These are phyloP conservation scores for Aphanoascus verrucosus DNA, from an alignment of 2,329 filamentous ascomycete species.

Conservation along the genomic window DNA sequence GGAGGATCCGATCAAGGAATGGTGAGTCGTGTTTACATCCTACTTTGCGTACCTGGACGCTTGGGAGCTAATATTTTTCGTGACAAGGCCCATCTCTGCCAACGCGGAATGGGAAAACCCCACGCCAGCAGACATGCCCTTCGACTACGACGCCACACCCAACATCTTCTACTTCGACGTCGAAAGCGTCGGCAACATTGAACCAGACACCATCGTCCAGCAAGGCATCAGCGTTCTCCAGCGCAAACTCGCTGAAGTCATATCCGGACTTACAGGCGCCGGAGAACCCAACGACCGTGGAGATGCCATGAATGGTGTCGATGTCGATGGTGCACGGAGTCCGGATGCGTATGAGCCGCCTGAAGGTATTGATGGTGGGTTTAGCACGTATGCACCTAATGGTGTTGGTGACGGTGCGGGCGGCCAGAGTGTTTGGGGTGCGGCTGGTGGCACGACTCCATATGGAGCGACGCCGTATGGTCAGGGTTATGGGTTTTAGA, in stretches of 20 bases:
- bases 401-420: constrained; percentile 14
- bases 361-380: constrained; percentile 34
- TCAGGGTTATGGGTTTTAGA: constrained; percentile 28
- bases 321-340: constrained; percentile 38
- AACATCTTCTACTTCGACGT: constrained; percentile 86
- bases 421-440: constrained; percentile 54
- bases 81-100: constrained; percentile 30
- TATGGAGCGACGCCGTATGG: constrained; percentile 55
- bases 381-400: constrained; percentile 30
- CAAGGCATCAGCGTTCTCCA: constrained; percentile 82
- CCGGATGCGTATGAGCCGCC: constrained; percentile 41
- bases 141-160: constrained; percentile 82
- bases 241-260: constrained; percentile 73
- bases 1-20: constrained; percentile 68
- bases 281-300: constrained; percentile 45
- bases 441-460: constrained; percentile 42
- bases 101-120: constrained; percentile 61
- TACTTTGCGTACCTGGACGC: no score
- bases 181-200: constrained; percentile 75
- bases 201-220: constrained; percentile 80
- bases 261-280: constrained; percentile 50
- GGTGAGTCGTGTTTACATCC: constrained; percentile 54
- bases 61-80: not conserved
- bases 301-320: constrained; percentile 33
- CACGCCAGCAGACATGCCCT: constrained; percentile 68